Evolutionary conservation across 164 flowering plant genomes (phyloP), one percentile per base, ranked within the genome.

Genomic region (Vitis rotundifolia): DNA sequence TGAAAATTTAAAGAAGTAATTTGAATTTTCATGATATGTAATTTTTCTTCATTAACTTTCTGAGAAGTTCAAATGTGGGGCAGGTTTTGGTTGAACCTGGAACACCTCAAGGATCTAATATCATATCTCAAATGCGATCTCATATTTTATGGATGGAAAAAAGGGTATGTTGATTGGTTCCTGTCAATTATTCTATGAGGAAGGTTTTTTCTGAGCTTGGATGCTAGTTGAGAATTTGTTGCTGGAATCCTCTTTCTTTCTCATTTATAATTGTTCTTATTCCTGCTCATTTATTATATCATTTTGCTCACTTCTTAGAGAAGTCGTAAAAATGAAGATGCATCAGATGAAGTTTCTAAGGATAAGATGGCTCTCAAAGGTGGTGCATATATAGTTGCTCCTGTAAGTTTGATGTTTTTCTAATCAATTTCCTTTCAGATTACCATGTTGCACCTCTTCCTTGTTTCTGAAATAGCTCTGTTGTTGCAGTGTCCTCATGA

Each of bases 81-180:
- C 79, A 95, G 99, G 91, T 95, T 74, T 80, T 95, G 80, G 84
- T 95, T 69, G 99, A 95, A 81, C 99, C 98, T 31, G 97, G 98
- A 75, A 93, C 99, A 16, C 99, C 99, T 16, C 88, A 93, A 56
- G 98, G 99, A 70, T 91, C 81, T 53, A 88, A 75, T 64, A 93
- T 93, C 71, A 91, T 93, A 72, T 79, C 94, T 62, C 97, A 86
- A 75, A 88, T 91, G 92, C 90, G 97, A 73, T 93, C 99, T 55
- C 97, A 93, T 75, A 88, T 95, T 71, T 76, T 95, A 66, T 95
- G 98, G 99, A 90, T 90, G 97, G 93, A 87, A 59, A 89, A 93
- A 73, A 86, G 97, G 81, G 99, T 94, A 80, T 77, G 80, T 53
- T 57, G 8, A 51, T 75, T 50, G 9, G 57, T 52, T 69, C 51